Percentiles rank a stretch among this genome's conserved stretches.
These are phyloP conservation scores for Hypoxylon sp. DNA, from an alignment of 2,329 filamentous ascomycete genomes.

Conservation along the genomic window DNA sequence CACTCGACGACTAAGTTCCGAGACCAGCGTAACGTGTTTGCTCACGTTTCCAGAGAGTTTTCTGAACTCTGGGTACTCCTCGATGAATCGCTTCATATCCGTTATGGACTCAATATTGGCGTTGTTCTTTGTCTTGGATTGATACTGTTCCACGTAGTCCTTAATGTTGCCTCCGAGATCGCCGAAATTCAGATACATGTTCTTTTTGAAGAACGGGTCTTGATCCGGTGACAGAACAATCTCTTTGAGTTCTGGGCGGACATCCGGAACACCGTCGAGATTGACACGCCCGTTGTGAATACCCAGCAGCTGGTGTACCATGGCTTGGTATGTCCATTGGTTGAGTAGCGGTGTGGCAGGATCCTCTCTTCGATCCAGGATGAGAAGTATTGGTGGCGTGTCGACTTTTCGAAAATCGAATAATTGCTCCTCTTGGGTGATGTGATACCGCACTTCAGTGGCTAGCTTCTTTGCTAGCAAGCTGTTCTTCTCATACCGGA, in stretches of 20 bases:
- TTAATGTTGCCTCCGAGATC: slow-evolving; percentile 97
- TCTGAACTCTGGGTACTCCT: slow-evolving; percentile 98
- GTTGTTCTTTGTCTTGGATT: slow-evolving; percentile 96
- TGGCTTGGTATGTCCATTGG: slow-evolving; percentile 99
- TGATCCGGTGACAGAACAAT: slow-evolving; percentile 97
- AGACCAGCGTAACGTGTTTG: slow-evolving; percentile 96
- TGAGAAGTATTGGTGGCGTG: slow-evolving; percentile 90
- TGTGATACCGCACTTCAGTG: slow-evolving; percentile 90
- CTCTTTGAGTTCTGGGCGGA: slow-evolving; percentile 89
- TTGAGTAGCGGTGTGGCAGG: slow-evolving; percentile 94
- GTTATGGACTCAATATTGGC: slow-evolving; percentile 96
- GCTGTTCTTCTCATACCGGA: slow-evolving; percentile 94
- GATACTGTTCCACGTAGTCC: slow-evolving; percentile 98
- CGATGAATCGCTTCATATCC: slow-evolving; percentile 99
- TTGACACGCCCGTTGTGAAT: slow-evolving; percentile 97
- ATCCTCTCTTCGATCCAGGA: slow-evolving; percentile 93
- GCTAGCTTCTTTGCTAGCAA: slow-evolving; percentile 92
- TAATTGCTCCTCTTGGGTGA: slow-evolving; percentile 94
- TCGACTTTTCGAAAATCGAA: slow-evolving; percentile 97
- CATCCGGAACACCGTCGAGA: slow-evolving; percentile 84
- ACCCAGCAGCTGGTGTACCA: slow-evolving; percentile 96
- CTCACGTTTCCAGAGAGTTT: slow-evolving; percentile 98
- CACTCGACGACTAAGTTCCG: slow-evolving; percentile 90
- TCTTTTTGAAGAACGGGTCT: slow-evolving; percentile 98
- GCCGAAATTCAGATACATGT: slow-evolving; percentile 98